These are phyloP conservation scores for Hypoxylon sp. DNA, from an alignment of 2,329 filamentous ascomycete genomes.

Conservation along the genomic window DNA sequence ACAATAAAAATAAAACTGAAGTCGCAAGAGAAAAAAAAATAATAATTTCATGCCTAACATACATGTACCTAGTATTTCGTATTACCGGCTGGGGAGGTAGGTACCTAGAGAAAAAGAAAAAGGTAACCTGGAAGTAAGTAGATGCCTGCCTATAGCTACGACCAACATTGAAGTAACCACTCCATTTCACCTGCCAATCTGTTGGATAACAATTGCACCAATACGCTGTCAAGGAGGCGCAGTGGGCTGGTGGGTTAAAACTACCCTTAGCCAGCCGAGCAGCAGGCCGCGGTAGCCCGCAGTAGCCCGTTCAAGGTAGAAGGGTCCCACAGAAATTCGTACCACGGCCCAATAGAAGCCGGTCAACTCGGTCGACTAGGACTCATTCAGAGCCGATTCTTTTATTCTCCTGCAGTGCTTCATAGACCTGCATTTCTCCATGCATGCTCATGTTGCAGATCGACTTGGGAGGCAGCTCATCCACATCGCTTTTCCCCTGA, in stretches of 20 bases:
- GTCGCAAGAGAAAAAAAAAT: neutral
- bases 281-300: too few relatives aligned
- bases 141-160: conserved; percentile 5
- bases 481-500: conserved; percentile 19
- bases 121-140: neutral
- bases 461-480: conserved; percentile 10
- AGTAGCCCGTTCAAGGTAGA: neutral
- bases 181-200: conserved; percentile 1
- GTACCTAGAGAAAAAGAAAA: neutral
- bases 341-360: conserved; percentile 39
- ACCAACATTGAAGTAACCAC: neutral
- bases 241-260: conserved; percentile 10
- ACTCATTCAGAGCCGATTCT: conserved; percentile 11
- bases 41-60: too few relatives aligned
- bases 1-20: neutral
- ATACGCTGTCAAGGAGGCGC: conserved; percentile 25
- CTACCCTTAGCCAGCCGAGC: conserved; percentile 4
- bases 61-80: neutral
- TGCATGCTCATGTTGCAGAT: conserved; percentile 39
- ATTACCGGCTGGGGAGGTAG: neutral
- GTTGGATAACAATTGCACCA: conserved; percentile 13
- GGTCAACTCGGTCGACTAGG: conserved; percentile 8
- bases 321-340: conserved; percentile 30
- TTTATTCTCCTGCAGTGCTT: conserved; percentile 25
- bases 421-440: conserved; percentile 9